Conservation (phyloP, 257 asterid genomes). For the Primulina huaijiensis region DNA sequence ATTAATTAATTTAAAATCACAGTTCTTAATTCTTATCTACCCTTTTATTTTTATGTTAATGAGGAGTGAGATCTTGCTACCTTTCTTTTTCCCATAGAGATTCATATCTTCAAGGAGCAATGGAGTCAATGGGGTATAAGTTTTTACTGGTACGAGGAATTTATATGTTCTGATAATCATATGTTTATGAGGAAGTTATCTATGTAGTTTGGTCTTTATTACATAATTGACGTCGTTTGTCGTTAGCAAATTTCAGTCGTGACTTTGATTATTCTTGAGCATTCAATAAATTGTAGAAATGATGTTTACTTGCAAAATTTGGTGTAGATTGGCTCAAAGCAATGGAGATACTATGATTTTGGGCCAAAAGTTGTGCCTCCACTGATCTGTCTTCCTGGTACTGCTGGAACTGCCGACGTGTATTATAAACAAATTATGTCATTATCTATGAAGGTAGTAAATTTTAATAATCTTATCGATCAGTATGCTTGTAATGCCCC, state of each 20-base stretch:
- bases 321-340: constrained; percentile 81
- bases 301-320: constrained; percentile 15
- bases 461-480: constrained; percentile 10
- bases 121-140: constrained; percentile 5
- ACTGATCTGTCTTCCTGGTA: constrained; percentile 91
- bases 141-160: neutral
- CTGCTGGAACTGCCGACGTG: constrained; percentile 93
- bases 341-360: constrained; percentile 97
- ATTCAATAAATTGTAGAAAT: constrained; percentile 1
- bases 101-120: constrained; percentile 1
- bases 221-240: neutral
- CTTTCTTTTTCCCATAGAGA: neutral
- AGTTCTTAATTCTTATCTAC: neutral
- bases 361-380: constrained; percentile 97
- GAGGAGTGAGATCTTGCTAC: neutral
- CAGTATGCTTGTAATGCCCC: constrained; percentile 5
- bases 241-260: constrained; percentile 1
- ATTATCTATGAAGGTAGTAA: constrained; percentile 80
- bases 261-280: constrained; percentile 14
- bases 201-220: constrained; percentile 7
- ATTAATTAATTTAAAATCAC: constrained; percentile 13
- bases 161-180: constrained; percentile 8
- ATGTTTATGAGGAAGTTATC: neutral
- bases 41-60: constrained; percentile 2
- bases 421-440: constrained; percentile 97